Evolutionary conservation across 1,284 basidiomycete genomes (phyloP), one percentile per base, ranked within the genome.

Genomic region (Ustilago hordei): DNA sequence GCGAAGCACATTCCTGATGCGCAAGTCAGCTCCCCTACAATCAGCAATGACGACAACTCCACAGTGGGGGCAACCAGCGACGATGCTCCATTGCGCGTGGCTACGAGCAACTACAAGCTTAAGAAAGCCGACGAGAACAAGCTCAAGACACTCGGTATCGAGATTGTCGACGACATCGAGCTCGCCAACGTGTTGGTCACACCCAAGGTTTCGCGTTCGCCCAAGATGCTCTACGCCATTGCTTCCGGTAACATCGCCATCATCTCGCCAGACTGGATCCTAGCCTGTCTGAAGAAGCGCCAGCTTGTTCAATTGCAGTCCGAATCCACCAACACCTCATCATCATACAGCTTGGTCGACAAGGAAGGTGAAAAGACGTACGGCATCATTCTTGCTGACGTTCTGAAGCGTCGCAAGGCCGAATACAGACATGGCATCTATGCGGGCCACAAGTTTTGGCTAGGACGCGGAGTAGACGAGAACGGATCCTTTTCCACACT

Each of bases 201-300:
- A n/a, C 66, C 75, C 15, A 67, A 63, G 36, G 15, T 77, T 11
- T 72, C 69, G 55, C 69, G 75, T 31, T 61, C 70, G 48, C 69
- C 66, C 52, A 77, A 77, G 70, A 77, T 77, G 75, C 70, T 77
- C 4, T 61, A 64, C 19, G 75, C 75, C 3, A 77, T 77, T 19
- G 75, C 75, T 9, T 69, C 55, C 4, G 75, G 75, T 6, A 48
- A 19, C 45, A 48, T 73, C 3, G 61, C 50, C 1, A 73, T 77
- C 28, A 53, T 73, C 12, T 62, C 65, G 55, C 70, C 75, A 6
- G 64, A 67, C n/a, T 77, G 75, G 75, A 52, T 77, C 15, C 55
- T 63, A 2, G 69, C 64, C 1, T 76, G 69, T 28, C 39, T 76
- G 38, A 64, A 65, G 48, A 52, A 55, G n/a, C 54, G 56, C 23